These are phyloP conservation scores for Conidiobolus incongruus DNA, from an alignment of 371 early-diverging fungal genomes.

Conservation along the genomic window DNA sequence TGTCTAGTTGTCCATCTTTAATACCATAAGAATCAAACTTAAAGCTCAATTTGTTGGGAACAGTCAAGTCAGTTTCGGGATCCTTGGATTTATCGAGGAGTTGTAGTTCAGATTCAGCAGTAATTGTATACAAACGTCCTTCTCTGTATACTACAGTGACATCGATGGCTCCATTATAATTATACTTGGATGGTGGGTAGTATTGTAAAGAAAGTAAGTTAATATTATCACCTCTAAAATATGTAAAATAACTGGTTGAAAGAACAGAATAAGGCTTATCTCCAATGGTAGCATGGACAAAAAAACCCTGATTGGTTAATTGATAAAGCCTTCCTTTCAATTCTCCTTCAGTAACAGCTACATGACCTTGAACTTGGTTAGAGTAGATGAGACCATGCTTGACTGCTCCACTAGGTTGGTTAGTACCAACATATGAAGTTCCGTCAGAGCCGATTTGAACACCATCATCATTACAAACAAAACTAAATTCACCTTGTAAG, in stretches of 20 bases:
- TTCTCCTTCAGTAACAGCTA: not conserved
- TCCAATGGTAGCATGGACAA: not conserved
- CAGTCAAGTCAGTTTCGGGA: slow-evolving; percentile 48
- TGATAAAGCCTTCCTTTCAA: not conserved
- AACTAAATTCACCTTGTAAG: not conserved
- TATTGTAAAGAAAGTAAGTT: not conserved
- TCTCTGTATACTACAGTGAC: too few species aligned
- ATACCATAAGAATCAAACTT: slow-evolving; percentile 52
- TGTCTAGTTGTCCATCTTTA: slow-evolving; percentile 17
- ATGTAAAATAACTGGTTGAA: not conserved
- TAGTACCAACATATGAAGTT: too few species aligned
- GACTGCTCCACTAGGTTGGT: too few species aligned
- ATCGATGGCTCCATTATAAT: not conserved
- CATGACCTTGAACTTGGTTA: not conserved
- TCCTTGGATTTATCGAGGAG: slow-evolving; percentile 20
- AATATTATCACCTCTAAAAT: not conserved
- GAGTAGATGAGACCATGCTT: not conserved
- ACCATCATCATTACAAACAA: not conserved
- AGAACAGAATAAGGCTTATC: not conserved
- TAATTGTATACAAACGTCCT: too few species aligned
- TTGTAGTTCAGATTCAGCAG: too few species aligned
- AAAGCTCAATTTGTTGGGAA: slow-evolving; percentile 46
- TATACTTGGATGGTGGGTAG: not conserved
- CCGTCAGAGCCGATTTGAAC: not conserved
- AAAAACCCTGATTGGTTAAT: not conserved